phyloP scores from a whole-genome alignment of 2,329 filamentous ascomycete genomes.

The Claviceps humidiphila region DNA sequence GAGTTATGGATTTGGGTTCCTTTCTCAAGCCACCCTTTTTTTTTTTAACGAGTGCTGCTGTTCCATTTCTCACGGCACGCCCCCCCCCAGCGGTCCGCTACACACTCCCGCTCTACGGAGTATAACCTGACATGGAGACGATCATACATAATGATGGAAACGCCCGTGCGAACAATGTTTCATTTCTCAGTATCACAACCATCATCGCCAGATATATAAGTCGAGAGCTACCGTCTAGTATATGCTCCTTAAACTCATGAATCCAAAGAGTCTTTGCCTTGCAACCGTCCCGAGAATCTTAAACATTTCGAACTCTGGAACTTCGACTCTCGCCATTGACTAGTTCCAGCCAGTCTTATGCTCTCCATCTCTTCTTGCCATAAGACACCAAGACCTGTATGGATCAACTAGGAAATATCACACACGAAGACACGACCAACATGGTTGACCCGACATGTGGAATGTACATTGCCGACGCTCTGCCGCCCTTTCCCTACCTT shows the following conservation, averaged over 20 bases:
- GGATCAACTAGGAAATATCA: background rate
- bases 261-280: too few species aligned
- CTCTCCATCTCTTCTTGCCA: background rate
- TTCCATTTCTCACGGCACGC: constrained; percentile 18
- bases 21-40: constrained; percentile 17
- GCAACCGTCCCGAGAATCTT: too few species aligned
- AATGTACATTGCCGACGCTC: constrained; percentile 13
- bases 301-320: too few species aligned
- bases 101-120: background rate
- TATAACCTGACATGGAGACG: background rate
- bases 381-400: background rate
- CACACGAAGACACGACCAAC: background rate
- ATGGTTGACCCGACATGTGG: constrained; percentile 20
- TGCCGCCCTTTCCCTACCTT: constrained; percentile 14
- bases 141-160: constrained; percentile 16
- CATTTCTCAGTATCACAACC: background rate
- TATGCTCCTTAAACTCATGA: too few species aligned
- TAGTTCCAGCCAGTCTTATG: too few species aligned
- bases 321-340: too few species aligned
- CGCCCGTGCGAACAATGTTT: constrained; percentile 7
- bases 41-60: constrained; percentile 13
- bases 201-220: background rate
- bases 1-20: constrained; percentile 19
- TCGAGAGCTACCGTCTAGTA: background rate
- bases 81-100: background rate